Base-by-base conservation (phyloP, 495 filamentous ascomycete genomes). In the Geopyxis carbonaria region DNA sequence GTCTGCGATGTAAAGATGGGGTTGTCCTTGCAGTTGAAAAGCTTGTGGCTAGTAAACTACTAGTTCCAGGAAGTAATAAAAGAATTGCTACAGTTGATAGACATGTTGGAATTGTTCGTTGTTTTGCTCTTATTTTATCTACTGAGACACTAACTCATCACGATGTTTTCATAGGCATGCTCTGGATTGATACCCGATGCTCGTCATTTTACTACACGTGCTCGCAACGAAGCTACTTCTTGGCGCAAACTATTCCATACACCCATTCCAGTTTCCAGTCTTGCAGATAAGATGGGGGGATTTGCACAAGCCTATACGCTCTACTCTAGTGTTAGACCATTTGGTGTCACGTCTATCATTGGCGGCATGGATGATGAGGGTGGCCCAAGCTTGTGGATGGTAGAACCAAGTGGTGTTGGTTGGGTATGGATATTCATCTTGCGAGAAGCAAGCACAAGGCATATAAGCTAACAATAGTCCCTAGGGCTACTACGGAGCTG, bases 301-400 rank as follows among this genome's bases (percentile, higher is more conserved):
- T 97, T 94, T 61, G 78, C 93, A 41, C 91, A 95, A 66, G 83
- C 81, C 16, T 94, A 93, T 63, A 97, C 89, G 2, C 73, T 97
- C 13, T 97, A 95, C 69, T 84, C 80, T 32, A 86, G 79, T 40
- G 89, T 95, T 42, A 78, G 89, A 34, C 89, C 89, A 21, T 97
- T 97, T 54, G 89, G 89, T 46, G 80, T 94, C 52, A 93, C 87
- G 5, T 77, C 84, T 30, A 97, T 97, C 58, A 61, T 97, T 33
- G 91, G 75, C 47, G 89, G 91, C 31, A 93, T 81, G 75, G 89
- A 97, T 64, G 78, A 77, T 57, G 71, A 78, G 51, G 89, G 87
- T 52, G 89, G 86, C 1, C 89, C 89, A 22, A 82, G 70, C 30
- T 69, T 97, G 38, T 95, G 93, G 68, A 97, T 97, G 89, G 82